Base-by-base conservation (phyloP, 192 early-diverging fungal genomes). In the Backusella macrospora region DNA sequence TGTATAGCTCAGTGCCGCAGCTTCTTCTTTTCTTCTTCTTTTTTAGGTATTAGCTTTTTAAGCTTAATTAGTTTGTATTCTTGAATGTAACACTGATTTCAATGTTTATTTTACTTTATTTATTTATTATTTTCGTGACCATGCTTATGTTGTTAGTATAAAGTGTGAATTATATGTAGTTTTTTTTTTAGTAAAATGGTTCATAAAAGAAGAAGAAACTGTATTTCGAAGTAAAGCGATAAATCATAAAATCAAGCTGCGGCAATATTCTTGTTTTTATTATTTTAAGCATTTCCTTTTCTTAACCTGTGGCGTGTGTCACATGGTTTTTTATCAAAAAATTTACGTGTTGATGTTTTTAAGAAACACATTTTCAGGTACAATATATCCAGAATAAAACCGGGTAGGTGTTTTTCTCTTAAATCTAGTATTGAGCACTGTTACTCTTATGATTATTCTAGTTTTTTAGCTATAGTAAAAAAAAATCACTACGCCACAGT, bases 241-340 rank as follows among this genome's bases (percentile, higher is more conserved):
- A 16, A 15, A 49, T 49, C 48, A 18, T 18, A 13, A 59, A 26
- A 59, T 12, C 26, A 8, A 12, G 13, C 52, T 59, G 52, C 21
- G 52, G 52, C 12, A 23, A 26, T 7, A 16, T 14, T 10, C 26
- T 12, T 9, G 4, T 21, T 21, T 48, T 48, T 52, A 10, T 52
- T 52, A 26, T 59, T 59, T 59, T 23, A 55, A 18, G 23, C 18
- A 26, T 55, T 55, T 55, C 52, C 52, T 55, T 55, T 55, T 55
- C 3, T 55, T 55, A 16, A 55, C 21, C 18, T 55, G 52, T 55
- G 52, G 52, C 52, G 8, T 18, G 7, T 4, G 21, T 55, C 52
- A 55, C 18, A 55, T 55, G 52, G 21, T 55, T 26, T 55, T 55
- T 18, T 9, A 55, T 21, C 52, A 12, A 55, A 9, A 23, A 21